Conservation (phyloP, 805 yeast genomes). For the Candida yuanshanica region DNA sequence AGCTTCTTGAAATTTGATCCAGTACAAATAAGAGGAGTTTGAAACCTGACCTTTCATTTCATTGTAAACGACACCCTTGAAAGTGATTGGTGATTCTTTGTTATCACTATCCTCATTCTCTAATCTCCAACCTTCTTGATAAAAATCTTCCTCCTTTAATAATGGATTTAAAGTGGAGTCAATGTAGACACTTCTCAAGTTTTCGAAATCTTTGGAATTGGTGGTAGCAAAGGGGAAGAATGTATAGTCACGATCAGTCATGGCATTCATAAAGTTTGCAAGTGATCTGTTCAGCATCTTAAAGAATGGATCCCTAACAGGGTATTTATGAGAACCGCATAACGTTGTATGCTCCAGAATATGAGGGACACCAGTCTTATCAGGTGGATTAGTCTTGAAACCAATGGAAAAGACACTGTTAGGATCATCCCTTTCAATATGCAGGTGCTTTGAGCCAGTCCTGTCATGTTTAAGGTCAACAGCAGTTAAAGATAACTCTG, state of each 20-base stretch:
- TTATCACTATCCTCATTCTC: constrained; percentile 66
- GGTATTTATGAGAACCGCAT: constrained; percentile 88
- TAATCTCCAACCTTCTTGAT: constrained; percentile 96
- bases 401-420: constrained; percentile 87
- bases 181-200: constrained; percentile 80
- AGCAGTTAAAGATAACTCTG: constrained; percentile 78
- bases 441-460: constrained; percentile 79
- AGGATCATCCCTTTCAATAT: constrained; percentile 73
- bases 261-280: constrained; percentile 96
- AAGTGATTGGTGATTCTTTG: constrained; percentile 51
- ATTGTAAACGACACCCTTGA: constrained; percentile 95
- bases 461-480: constrained; percentile 59
- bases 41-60: constrained; percentile 98
- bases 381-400: constrained; percentile 92
- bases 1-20: constrained; percentile 76
- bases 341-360: constrained; percentile 93
- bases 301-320: constrained; percentile 96
- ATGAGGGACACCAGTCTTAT: constrained; percentile 94
- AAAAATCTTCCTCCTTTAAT: constrained; percentile 72
- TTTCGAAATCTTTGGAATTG: constrained; percentile 70
- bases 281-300: constrained; percentile 94
- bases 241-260: constrained; percentile 97
- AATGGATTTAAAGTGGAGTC: constrained; percentile 85
- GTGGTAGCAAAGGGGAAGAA: constrained; percentile 96
- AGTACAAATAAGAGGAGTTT: constrained; percentile 78